Conservation (phyloP, 371 early-diverging fungal species). For the Rhizomucor miehei region DNA sequence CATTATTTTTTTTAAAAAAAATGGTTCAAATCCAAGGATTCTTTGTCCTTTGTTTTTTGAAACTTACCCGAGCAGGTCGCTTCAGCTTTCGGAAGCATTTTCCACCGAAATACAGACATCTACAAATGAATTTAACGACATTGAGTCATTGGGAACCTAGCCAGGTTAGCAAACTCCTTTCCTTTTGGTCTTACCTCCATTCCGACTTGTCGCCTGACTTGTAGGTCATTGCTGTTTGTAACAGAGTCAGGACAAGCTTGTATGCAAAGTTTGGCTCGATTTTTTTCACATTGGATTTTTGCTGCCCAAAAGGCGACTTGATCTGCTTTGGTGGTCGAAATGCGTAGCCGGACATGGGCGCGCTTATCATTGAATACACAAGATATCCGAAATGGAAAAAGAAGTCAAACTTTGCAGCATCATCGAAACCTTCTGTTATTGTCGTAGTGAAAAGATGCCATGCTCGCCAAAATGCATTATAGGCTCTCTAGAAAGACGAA, state of each 20-base stretch:
- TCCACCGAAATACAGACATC: slow-evolving; percentile 58
- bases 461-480: slow-evolving; percentile 50
- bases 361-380: slow-evolving; percentile 59
- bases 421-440: neutral
- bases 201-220: slow-evolving; percentile 30
- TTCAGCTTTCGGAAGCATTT: slow-evolving; percentile 59
- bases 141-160: neutral
- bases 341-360: slow-evolving; percentile 68
- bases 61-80: slow-evolving; percentile 36
- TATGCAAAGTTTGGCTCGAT: slow-evolving; percentile 36
- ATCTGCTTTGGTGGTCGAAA: slow-evolving; percentile 15
- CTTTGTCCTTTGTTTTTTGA: neutral
- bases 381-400: slow-evolving; percentile 61
- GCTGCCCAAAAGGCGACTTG: slow-evolving; percentile 14
- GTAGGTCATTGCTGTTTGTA: slow-evolving; percentile 33
- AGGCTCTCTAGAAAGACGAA: slow-evolving; percentile 46
- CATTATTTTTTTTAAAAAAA: no score
- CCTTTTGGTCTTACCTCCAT: slow-evolving; percentile 30
- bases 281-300: slow-evolving; percentile 4
- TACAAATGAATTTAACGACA: slow-evolving; percentile 18
- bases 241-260: slow-evolving; percentile 39
- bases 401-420: slow-evolving; percentile 31
- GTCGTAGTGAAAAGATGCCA: slow-evolving; percentile 16
- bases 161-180: slow-evolving; percentile 1
- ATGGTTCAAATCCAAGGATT: no score